Conservation (phyloP, 78 protist genomes). For the Dictyostelium discoideum region DNA sequence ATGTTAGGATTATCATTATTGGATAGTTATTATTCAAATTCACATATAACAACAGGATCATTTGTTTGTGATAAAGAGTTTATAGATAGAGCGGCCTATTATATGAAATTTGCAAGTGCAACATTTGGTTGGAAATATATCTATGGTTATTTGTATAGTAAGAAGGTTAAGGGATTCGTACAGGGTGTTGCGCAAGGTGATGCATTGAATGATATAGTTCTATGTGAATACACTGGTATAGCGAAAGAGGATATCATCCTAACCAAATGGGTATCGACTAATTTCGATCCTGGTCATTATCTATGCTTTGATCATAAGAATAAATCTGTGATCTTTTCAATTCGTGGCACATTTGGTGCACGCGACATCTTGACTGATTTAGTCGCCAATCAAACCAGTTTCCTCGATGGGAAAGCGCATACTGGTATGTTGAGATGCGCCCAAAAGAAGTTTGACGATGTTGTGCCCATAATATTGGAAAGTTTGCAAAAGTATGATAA, state of each 20-base stretch:
- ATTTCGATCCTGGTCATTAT: conserved; percentile 72
- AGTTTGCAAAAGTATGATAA: not conserved
- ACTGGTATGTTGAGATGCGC: conserved; percentile 76
- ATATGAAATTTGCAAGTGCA: conserved; percentile 66
- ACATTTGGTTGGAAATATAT: conserved; percentile 73
- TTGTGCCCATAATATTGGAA: conserved; percentile 4
- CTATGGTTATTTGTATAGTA: conserved; percentile 10
- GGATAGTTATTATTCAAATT: conserved; percentile 66
- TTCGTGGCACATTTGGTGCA: conserved; percentile 79
- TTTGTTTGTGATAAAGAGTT: conserved; percentile 22
- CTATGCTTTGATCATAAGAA: conserved; percentile 45
- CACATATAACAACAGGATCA: conserved; percentile 39
- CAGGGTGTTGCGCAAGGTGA: conserved; percentile 72
- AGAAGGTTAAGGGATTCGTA: conserved; percentile 4
- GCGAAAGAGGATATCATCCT: conserved; percentile 41
- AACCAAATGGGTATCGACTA: conserved; percentile 33
- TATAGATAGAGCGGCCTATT: not conserved
- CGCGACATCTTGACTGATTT: conserved; percentile 76
- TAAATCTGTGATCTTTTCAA: conserved; percentile 41
- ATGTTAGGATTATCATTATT: conserved; percentile 60
- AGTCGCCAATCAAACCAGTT: conserved; percentile 48
- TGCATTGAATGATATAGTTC: conserved; percentile 3
- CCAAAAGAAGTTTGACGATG: conserved; percentile 38
- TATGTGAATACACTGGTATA: conserved; percentile 67
- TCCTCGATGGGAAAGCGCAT: conserved; percentile 61